Evolutionary conservation across 495 filamentous ascomycete genomes (phyloP), one percentile per base, ranked within the genome.

Genomic region (Penicillium parvum): DNA sequence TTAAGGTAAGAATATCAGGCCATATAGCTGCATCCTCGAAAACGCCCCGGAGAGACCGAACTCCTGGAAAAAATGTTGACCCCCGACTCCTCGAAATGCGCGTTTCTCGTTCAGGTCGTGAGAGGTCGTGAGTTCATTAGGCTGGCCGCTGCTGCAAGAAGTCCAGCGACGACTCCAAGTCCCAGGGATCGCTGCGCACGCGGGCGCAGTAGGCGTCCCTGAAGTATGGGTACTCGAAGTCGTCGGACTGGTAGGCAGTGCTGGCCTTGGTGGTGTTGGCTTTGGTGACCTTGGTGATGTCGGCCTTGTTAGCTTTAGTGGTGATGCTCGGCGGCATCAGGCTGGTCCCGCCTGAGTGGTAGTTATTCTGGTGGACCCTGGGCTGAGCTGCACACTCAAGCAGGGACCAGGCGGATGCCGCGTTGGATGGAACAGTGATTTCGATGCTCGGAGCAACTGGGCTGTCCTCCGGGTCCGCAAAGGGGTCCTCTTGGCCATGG

Each of bases 151-250:
- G 28, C 28, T 5, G 12, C 12, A 16, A 14, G 8, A 7, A 30
- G 15, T 37, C 58, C 4, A 41, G 45, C 6, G 77, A 76, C 18
- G 69, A 62, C 37, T 84, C 79, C 1, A 84, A 61, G 49, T 85
- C 82, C 47, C 84, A 85, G 0, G 81, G 81, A 38, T 85, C 77
- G 11, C 80, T 84, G 42, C 80, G 79, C 9, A 50, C 49, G 18
- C n/a, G 43, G 46, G 7, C 57, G 55, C 23, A 47, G 25, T 48
- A 30, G 3, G 47, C 23, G 1, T 39, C 37, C 14, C 22, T 15
- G 11, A 43, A 20, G n/a, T 44, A 44, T 44, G 28, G 32, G 37
- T 23, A 5, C 3, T 16, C 1, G 32, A 22, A 19, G 22, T 46
- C 3, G 23, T 15, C 4, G 21, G 8, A n/a, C 28, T 16, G 8